phyloP scores from a whole-genome alignment of 306 rosid genomes.

The Inga laurina region DNA sequence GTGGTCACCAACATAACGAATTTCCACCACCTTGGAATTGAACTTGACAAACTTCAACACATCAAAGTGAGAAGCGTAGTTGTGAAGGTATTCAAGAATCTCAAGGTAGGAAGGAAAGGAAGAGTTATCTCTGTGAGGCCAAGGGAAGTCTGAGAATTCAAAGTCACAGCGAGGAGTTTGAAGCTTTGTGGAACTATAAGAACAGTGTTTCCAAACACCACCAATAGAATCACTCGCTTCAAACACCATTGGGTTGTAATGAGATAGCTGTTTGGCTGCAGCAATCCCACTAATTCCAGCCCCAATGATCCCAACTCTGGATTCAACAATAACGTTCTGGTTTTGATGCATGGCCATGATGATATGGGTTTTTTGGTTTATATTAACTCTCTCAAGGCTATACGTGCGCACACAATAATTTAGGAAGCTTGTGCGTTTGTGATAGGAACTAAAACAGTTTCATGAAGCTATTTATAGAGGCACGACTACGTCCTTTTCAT shows the following conservation, averaged over 20 bases:
- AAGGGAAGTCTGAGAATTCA: conserved; percentile 66
- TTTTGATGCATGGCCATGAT: conserved; percentile 6
- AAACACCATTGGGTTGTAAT: conserved; percentile 51
- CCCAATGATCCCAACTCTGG: conserved; percentile 61
- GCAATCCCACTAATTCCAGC: conserved; percentile 77
- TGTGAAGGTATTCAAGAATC: conserved; percentile 53
- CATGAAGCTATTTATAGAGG: neutral
- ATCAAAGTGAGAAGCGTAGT: conserved; percentile 58
- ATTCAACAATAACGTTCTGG: conserved; percentile 20
- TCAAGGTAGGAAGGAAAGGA: conserved; percentile 54
- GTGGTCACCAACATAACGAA: conserved; percentile 40
- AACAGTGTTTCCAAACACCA: conserved; percentile 77
- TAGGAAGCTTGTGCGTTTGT: neutral
- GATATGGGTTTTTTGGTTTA: neutral
- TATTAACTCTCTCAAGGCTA: neutral
- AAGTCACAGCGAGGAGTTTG: conserved; percentile 64
- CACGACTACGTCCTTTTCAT: neutral
- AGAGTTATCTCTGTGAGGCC: conserved; percentile 49
- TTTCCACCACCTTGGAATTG: conserved; percentile 49
- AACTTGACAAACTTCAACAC: conserved; percentile 45
- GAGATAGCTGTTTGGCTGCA: conserved; percentile 61
- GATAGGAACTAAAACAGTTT: neutral
- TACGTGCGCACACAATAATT: neutral
- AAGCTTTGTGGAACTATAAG: conserved; percentile 54
- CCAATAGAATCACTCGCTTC: conserved; percentile 62